Base-by-base conservation (phyloP, 2,329 filamentous ascomycete species). In the Anthostomella pinea region DNA sequence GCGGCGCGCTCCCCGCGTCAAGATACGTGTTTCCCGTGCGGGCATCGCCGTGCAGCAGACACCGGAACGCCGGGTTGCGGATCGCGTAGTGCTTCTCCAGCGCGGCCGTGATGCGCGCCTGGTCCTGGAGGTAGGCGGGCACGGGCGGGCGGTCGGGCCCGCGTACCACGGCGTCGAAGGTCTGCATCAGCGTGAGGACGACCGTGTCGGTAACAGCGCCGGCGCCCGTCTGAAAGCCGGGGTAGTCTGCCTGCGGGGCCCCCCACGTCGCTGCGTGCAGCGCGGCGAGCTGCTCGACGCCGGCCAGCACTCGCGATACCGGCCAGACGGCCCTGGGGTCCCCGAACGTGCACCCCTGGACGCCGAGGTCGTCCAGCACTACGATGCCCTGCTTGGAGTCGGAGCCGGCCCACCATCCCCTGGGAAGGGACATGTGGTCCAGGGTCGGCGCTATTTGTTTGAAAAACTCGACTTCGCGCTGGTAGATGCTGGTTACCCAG, bases 1-100 rank as follows among this genome's bases (percentile, higher is more conserved):
- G 50, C 17, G 56, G 54, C 8, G 36, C 37, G 13, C 48, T 44
- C 3, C 47, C 53, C 8, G 46, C 46, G 8, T 51, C 45, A 15
- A 62, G 35, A 43, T 57, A 64, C 2, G 58, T 60, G 49, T 64
- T 65, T 20, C 58, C 60, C 13, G 49, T 51, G 40, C 64, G 62
- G 6, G 60, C 40, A 38, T 65, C 62, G 30, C 60, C 62, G 30
- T 65, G 62, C 9, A 64, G 26, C 7, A 64, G 35, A 28, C 57
- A 59, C 26, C 41, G 49, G 41, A 64, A 62, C 33, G 50, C 53
- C 17, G 59, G 57, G 42, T 61, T 62, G 23, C 54, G 50, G 16
- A 43, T 46, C 15, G 19, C 33, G 33, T 52, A 62, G 27, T 61
- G 56, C 36, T 56, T 60, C 42, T 58, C 52, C n/a, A 64, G 32